A percentile compares a stretch with the other conserved stretches of the same genome.
These are phyloP conservation scores for Malassezia globosa DNA, from an alignment of 1,284 basidiomycete species.

Conservation along the genomic window DNA sequence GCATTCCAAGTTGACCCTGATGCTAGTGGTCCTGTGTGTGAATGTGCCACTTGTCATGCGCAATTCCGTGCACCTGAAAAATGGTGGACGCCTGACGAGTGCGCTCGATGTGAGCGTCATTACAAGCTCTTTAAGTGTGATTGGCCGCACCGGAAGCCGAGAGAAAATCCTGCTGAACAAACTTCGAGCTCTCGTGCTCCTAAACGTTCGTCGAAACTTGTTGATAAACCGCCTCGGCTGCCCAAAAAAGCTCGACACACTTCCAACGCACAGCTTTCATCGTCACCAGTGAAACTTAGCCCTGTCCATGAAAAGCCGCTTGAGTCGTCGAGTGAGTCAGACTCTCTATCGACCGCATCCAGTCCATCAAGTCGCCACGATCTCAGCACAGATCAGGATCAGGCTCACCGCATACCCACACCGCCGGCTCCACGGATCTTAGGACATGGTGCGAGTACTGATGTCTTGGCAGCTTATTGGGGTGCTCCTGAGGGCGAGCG, in stretches of 20 bases:
- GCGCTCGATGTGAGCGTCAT: constrained; percentile 41
- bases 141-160: constrained; percentile 29
- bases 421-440: constrained; percentile 45
- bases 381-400: constrained; percentile 13
- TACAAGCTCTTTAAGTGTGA: constrained; percentile 44
- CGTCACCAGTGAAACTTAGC: constrained; percentile 21
- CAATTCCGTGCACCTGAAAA: constrained; percentile 40
- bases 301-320: constrained; percentile 15
- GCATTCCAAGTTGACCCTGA: constrained; percentile 24
- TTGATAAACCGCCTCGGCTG: not conserved
- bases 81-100: constrained; percentile 46
- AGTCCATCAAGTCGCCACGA: not conserved
- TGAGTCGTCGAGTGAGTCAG: not conserved
- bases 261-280: not conserved
- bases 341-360: not conserved
- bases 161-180: constrained; percentile 15
- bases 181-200: constrained; percentile 6
- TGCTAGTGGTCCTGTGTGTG: constrained; percentile 25
- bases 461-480: constrained; percentile 42
- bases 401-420: not conserved
- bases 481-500: constrained; percentile 37
- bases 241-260: not conserved
- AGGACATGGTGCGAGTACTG: constrained; percentile 41
- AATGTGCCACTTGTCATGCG: constrained; percentile 38
- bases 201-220: not conserved